Evolutionary conservation across 352 stramenopile genomes (phyloP), one percentile per base, ranked within the genome.

Genomic region (Pythium apleroticum): DNA sequence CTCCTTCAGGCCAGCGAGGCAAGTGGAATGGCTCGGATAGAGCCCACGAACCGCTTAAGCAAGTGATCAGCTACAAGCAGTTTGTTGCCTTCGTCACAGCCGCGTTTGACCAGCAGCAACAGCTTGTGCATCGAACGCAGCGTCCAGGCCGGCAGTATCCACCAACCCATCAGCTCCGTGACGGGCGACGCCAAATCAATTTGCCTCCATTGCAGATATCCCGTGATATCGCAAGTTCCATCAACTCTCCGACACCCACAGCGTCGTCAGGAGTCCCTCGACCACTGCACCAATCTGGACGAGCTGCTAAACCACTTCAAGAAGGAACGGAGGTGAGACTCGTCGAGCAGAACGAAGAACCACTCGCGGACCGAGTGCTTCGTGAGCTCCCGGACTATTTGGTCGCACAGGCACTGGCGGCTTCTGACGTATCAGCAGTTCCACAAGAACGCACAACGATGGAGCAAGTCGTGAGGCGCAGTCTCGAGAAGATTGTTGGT

Each of bases 1-100:
- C n/a, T 22, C n/a, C 9, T 25, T 37, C 1, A 35, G 30, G 28
- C 46, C 0, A n/a, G 57, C 50, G 48, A 45, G 25, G 28, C 27
- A 30, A 59, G 22, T 37, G 53, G 49, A 55, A 24, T 7, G 60
- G 48, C 55, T 11, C 49, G 28, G 27, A 54, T 25, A 39, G 48
- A 63, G 37, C 9, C 22, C 54, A 59, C 0, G 57, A 69, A 24
- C 77, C 79, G 0, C 65, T 88, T 31, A 74, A 76, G 5, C 78
- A 92, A 60, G 63, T 89, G 49, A 93, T 93, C 49, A 91, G 73
- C 64, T 93, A 85, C 68, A 89, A 87, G 53, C 80, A 90, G 57
- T 93, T 93, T 49, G 73, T 83, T 22, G 84, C 81, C 4, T 91
- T 93, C 57, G 71, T 89, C 27, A 87, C 80, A 0, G 76, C 79